Conservation (phyloP, 768 basidiomycete species). For the Leccinum subgranulosum region DNA sequence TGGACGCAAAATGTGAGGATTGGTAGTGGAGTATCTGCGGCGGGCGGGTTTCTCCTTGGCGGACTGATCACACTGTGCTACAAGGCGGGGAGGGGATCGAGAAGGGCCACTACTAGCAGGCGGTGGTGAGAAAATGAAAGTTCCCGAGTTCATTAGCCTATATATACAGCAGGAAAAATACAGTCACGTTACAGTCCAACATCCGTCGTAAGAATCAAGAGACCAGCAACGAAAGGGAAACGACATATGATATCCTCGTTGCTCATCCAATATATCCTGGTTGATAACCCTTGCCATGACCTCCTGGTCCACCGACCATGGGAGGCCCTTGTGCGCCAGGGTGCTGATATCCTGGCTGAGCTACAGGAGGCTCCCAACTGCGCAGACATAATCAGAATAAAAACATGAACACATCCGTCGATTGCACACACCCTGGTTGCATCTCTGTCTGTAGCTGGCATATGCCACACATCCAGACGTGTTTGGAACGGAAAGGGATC, state of each 20-base stretch:
- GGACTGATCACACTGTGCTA: constrained; percentile 23
- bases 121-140: constrained; percentile 1
- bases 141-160: neutral
- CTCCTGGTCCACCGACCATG: constrained; percentile 6
- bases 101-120: neutral
- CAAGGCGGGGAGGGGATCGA: constrained; percentile 4
- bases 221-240: neutral
- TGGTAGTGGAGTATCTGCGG: constrained; percentile 24
- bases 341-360: constrained; percentile 37
- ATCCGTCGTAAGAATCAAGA: constrained; percentile 1
- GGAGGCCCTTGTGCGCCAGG: constrained; percentile 23
- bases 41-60: constrained; percentile 38
- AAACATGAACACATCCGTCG: neutral
- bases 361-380: constrained; percentile 37
- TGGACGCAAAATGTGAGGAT: constrained; percentile 18
- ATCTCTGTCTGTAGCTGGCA: constrained; percentile 62
- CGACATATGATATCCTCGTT: neutral
- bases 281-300: constrained; percentile 24
- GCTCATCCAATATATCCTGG: constrained; percentile 27
- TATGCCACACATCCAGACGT: constrained; percentile 68
- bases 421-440: constrained; percentile 44
- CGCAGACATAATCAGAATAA: neutral
- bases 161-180: neutral
- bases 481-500: constrained; percentile 58
- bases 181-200: neutral